Evolutionary conservation across 305 asterid species (phyloP).

Genomic region (Withania somnifera): DNA sequence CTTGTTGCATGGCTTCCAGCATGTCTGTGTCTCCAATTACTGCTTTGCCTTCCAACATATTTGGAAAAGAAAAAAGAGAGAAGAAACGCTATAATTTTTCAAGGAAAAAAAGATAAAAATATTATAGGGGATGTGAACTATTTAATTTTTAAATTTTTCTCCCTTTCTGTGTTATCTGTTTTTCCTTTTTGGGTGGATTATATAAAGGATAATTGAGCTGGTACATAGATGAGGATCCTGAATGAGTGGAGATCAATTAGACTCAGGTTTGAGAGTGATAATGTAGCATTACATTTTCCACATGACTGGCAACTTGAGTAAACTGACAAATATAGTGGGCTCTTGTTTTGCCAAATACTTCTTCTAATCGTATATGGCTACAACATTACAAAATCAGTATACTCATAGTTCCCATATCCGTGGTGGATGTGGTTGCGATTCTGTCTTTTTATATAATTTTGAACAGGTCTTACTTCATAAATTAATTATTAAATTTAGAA

Average conservation of each 20-base stretch:
- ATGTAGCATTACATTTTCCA: slow-evolving; percentile 24
- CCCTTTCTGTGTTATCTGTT: not conserved
- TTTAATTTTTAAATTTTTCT: not conserved
- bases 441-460: not conserved
- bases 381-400: not conserved
- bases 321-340: slow-evolving; percentile 9
- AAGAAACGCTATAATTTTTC: too few species aligned
- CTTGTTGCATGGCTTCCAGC: slow-evolving; percentile 55
- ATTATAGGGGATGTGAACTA: not conserved
- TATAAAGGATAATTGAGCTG: not conserved
- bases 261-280: slow-evolving; percentile 8
- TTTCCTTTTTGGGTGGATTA: not conserved
- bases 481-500: too few species aligned
- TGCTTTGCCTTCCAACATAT: slow-evolving; percentile 79
- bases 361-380: not conserved
- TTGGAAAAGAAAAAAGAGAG: too few species aligned
- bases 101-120: not conserved
- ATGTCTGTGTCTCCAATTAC: slow-evolving; percentile 78
- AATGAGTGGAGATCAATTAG: slow-evolving; percentile 30
- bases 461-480: too few species aligned
- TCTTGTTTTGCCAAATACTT: not conserved
- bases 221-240: slow-evolving; percentile 26
- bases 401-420: not conserved
- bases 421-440: not conserved
- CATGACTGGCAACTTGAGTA: slow-evolving; percentile 1